Evolutionary conservation across 1,284 basidiomycete species (phyloP), one percentile per base, ranked within the genome.

Genomic region (Sanguinoderma infundibulare): DNA sequence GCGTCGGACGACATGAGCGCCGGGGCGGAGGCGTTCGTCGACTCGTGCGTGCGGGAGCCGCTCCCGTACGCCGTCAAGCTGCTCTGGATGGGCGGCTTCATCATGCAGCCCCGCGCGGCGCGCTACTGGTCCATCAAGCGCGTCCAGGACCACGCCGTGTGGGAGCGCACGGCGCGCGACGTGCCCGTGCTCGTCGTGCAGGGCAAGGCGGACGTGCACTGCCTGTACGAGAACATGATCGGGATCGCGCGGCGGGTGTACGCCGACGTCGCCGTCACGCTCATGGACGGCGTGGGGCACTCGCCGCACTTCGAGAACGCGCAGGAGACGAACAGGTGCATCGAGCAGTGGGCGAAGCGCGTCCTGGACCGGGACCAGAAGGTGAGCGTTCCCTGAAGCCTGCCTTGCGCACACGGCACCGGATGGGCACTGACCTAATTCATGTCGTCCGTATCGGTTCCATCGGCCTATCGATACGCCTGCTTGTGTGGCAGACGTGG

Each of bases 111-210:
- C 17, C 75, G 75, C 9, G 67, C 70, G 1, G 64, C 68, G 17
- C 68, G 72, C 24, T 64, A 72, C 14, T 68, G 75, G 58, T 67
- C 70, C 35, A 51, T 73, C 55, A 62, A 56, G 34, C 71, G 79
- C 22, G 62, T 63, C 15, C 80, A 81, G 63, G 75, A 77, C 40
- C 63, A 69, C 36, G 50, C 62, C 22, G 66, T 77, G 14, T 71
- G 76, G 65, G 67, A 71, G 54, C 65, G 70, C 30, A 75, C 71
- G 0, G 67, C 72, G 55, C 67, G 70, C 14, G 58, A 57, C 10
- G 61, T 78, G 15, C 78, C 76, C 10, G 57, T 77, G 53, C 62
- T 81, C 22, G 53, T 75, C n/a, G 60, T 81, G 10, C 68, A 74
- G 53, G 78, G 77, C 7, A 69, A 65, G 54, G 66, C 71, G 55